Base-by-base conservation (phyloP, 1,284 basidiomycete species). In the Microbotryomycetes sp. region DNA sequence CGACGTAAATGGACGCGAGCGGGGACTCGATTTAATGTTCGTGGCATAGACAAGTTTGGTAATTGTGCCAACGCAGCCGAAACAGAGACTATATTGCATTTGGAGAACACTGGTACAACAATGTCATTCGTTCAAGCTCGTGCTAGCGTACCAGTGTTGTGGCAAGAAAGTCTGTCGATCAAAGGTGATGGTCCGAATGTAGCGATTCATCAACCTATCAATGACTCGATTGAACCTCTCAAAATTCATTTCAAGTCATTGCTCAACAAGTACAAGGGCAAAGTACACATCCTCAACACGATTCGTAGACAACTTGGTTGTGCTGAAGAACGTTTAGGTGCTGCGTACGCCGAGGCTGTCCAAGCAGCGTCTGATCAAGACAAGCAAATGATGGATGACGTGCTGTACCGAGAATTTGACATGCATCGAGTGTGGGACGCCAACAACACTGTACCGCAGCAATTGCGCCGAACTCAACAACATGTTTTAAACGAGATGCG, bases 21-120 rank as follows among this genome's bases (percentile, higher is more conserved):
- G n/a, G 94, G 94, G 1, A 97, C 96, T 19, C 84, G 94, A 26
- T 97, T 97, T 80, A 92, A 94, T 72, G 94, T 92, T 4, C 83
- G 94, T 62, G 94, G 94, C 1, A 88, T 98, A 25, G 96, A 98
- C 74, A 93, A 97, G 74, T 91, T 96, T 70, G 94, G 94, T 46
- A 88, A 97, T 74, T 89, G 88, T 16, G 94, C 93, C 53, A 97
- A 97, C 74, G 97, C 96, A 76, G 93, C 96, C 28, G 94, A 93
- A 86, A 93, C 92, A 3, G 94, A 98, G 78, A 88, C 88, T 0
- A 80, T 97, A 54, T 84, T 97, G 75, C 9, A 19, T 9, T 42
- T 12, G 12, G 86, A 85, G 67, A 87, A 87, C 14, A 1, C 14
- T 3, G 85, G 88, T 60, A 83, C 88, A 68, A 87, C 84, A 72